phyloP scores from a whole-genome alignment of 345 rosid species.

The Euclidium syriacum region DNA sequence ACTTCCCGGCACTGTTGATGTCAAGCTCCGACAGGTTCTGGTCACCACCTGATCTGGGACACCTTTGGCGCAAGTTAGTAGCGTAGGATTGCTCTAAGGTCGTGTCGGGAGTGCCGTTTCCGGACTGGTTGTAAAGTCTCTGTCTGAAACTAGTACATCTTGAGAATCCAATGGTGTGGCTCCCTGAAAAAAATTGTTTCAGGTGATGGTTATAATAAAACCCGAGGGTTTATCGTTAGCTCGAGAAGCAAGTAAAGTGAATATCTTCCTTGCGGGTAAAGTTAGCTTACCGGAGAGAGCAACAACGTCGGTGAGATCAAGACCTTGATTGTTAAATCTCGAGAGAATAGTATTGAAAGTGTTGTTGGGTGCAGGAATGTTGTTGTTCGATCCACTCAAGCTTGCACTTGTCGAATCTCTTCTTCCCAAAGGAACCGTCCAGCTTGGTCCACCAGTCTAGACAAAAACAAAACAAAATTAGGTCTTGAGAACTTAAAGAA shows the following conservation, averaged over 20 bases:
- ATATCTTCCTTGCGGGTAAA: background rate
- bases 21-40: slow-evolving; percentile 63
- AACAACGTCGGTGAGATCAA: slow-evolving; percentile 64
- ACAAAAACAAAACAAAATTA: slow-evolving; percentile 1
- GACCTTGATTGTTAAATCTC: slow-evolving; percentile 56
- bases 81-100: slow-evolving; percentile 62
- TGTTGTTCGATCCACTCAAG: slow-evolving; percentile 68
- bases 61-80: slow-evolving; percentile 31
- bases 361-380: slow-evolving; percentile 67
- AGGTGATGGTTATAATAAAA: background rate
- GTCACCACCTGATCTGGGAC: slow-evolving; percentile 70
- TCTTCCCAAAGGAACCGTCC: slow-evolving; percentile 87
- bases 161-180: slow-evolving; percentile 86
- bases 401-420: slow-evolving; percentile 70
- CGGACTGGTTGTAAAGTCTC: slow-evolving; percentile 79
- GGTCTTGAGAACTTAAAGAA: background rate
- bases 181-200: slow-evolving; percentile 38
- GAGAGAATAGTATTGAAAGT: slow-evolving; percentile 55
- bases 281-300: slow-evolving; percentile 66
- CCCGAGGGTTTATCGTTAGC: background rate
- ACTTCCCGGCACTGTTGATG: slow-evolving; percentile 49
- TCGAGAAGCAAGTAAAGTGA: background rate
- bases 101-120: slow-evolving; percentile 67
- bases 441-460: slow-evolving; percentile 84
- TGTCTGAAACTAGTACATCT: slow-evolving; percentile 85